phyloP scores from a whole-genome alignment of 768 basidiomycete genomes.

The Udeniomyces megalosporus region DNA sequence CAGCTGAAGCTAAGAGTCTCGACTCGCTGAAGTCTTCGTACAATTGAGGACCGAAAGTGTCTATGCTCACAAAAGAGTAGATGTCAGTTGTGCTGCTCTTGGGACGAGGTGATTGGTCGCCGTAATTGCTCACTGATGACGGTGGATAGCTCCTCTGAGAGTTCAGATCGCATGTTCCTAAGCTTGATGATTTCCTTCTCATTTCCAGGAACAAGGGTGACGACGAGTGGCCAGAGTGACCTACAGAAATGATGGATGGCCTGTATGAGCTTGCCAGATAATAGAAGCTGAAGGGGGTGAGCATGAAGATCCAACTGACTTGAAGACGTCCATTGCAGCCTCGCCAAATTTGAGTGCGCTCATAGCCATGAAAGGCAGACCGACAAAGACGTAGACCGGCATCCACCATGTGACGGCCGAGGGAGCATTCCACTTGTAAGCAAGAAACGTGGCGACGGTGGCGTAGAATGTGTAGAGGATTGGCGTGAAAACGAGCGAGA shows the following conservation, averaged over 20 bases:
- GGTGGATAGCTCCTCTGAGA: constrained; percentile 70
- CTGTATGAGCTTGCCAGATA: not conserved
- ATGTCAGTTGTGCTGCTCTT: too few relatives aligned
- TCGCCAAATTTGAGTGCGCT: constrained; percentile 94
- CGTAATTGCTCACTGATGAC: constrained; percentile 23
- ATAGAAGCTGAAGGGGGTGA: not conserved
- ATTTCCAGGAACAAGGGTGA: constrained; percentile 77
- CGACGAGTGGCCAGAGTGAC: constrained; percentile 72
- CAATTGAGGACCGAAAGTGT: constrained; percentile 9
- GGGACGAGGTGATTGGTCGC: not conserved
- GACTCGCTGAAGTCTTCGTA: constrained; percentile 13
- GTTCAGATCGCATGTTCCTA: constrained; percentile 51
- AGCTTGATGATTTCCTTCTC: constrained; percentile 60
- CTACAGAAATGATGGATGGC: constrained; percentile 33
- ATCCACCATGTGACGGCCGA: constrained; percentile 51
- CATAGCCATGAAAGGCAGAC: constrained; percentile 74
- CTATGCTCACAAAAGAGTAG: not conserved
- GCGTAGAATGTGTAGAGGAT: constrained; percentile 73
- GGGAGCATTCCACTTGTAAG: constrained; percentile 49
- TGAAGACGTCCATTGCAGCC: constrained; percentile 90
- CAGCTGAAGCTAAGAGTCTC: constrained; percentile 2
- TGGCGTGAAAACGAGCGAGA: constrained; percentile 79
- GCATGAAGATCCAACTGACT: constrained; percentile 41
- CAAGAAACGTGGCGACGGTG: constrained; percentile 54
- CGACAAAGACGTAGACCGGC: constrained; percentile 55